Evolutionary conservation across 176 grass and related monocot genomes (phyloP).

Genomic region (Miscanthus lutarioriparius): DNA sequence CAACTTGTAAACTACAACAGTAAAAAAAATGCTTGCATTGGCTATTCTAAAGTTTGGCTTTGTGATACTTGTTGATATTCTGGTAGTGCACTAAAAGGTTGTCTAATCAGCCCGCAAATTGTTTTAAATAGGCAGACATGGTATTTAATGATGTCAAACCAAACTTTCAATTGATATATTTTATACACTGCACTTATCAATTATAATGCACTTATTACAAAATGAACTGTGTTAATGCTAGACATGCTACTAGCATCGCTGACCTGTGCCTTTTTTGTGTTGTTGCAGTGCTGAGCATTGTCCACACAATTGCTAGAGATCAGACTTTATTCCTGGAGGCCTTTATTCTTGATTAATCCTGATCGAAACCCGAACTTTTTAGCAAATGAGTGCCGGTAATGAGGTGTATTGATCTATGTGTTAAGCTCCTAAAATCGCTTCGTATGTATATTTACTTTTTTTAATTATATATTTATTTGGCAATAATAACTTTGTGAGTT

Average conservation of each 20-base stretch:
- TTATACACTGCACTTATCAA: not conserved
- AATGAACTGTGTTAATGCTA: not conserved
- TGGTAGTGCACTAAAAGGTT: not conserved
- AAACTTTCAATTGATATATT: not conserved
- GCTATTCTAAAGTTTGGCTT: not conserved
- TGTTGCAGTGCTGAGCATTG: not conserved
- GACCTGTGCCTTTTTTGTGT: constrained; percentile 7
- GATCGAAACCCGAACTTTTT: not conserved
- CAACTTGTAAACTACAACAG: not conserved
- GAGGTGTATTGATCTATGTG: not conserved
- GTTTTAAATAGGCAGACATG: not conserved
- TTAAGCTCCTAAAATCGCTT: constrained; percentile 4
- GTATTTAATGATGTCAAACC: not conserved
- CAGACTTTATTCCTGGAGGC: not conserved
- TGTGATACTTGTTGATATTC: not conserved
- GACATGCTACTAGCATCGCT: not conserved
- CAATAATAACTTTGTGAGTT: constrained; percentile 24
- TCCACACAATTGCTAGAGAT: not conserved
- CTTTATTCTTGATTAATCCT: not conserved
- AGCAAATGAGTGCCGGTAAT: constrained; percentile 52
- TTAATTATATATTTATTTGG: not conserved
- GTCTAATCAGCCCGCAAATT: not conserved
- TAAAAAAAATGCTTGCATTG: not conserved
- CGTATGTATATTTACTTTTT: not conserved
- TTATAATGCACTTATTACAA: not conserved